A percentile compares a stretch with the other conserved stretches of the same genome.
These are phyloP conservation scores for Chlorella vulgaris DNA, from an alignment of 139 green algal species.

Conservation along the genomic window DNA sequence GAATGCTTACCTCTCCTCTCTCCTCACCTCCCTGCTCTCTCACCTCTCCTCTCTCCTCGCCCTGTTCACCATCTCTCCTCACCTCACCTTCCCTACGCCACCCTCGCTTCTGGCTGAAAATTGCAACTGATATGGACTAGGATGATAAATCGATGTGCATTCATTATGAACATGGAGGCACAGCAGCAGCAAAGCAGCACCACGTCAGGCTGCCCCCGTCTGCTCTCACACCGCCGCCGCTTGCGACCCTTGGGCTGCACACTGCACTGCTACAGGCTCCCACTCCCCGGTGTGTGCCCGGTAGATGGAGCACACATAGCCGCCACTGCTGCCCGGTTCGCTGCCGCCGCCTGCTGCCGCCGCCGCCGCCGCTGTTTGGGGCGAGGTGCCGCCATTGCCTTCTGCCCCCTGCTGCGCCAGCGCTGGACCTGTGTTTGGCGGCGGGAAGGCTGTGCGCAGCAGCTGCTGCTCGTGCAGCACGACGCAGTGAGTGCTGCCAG, in stretches of 20 bases:
- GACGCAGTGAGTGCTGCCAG: not conserved
- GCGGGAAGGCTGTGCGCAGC: not conserved
- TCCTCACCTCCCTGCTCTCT: no score
- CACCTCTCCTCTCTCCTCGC: no score
- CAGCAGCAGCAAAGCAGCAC: no score
- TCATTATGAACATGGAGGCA: no score
- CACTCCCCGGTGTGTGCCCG: slow-evolving; percentile 4
- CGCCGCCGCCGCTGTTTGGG: not conserved
- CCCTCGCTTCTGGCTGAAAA: no score
- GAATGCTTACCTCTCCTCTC: no score
- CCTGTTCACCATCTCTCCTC: no score
- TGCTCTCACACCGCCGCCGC: not conserved
- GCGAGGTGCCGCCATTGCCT: not conserved
- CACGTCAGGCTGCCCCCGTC: no score
- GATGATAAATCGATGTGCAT: no score
- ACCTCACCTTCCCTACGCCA: no score
- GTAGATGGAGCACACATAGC: slow-evolving; percentile 17
- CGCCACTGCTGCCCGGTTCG: not conserved
- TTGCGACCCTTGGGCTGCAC: not conserved
- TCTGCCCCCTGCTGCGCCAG: not conserved
- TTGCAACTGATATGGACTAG: no score
- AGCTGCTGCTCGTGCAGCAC: slow-evolving; percentile 16
- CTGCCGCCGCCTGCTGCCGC: not conserved
- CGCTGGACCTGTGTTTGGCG: no score
- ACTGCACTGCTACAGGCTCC: slow-evolving; percentile 22